Conservation (phyloP, 768 basidiomycete genomes). For the Gyrodon lividus region DNA sequence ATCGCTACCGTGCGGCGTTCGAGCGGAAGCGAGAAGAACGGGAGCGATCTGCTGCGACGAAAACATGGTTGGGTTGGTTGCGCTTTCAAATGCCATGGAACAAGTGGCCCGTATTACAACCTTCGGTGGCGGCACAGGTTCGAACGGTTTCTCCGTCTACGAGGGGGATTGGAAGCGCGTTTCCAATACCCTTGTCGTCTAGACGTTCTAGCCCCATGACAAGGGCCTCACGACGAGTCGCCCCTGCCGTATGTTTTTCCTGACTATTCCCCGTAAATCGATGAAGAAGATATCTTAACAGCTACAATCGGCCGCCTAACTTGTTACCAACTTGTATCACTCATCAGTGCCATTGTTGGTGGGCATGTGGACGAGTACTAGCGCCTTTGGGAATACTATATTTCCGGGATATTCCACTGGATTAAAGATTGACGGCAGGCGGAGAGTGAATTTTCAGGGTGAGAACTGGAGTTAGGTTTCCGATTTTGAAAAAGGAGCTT, state of each 20-base stretch:
- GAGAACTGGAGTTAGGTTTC: constrained; percentile 28
- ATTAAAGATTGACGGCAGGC: constrained; percentile 10
- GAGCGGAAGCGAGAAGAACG: constrained; percentile 74
- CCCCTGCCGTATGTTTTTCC: constrained; percentile 23
- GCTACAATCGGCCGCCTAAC: constrained; percentile 20
- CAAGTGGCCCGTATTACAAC: constrained; percentile 8
- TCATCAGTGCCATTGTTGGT: not conserved
- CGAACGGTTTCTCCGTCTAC: constrained; percentile 25
- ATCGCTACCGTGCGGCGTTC: constrained; percentile 85
- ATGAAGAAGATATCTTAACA: constrained; percentile 19
- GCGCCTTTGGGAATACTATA: not conserved
- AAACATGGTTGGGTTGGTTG: constrained; percentile 33
- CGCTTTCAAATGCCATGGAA: constrained; percentile 31
- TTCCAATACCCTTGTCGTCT: constrained; percentile 31
- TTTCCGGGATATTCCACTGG: not conserved
- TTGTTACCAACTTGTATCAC: not conserved
- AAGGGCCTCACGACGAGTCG: constrained; percentile 26
- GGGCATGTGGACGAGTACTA: not conserved
- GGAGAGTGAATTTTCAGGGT: constrained; percentile 27
- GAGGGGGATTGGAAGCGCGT: constrained; percentile 23
- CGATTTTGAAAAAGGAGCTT: constrained; percentile 30
- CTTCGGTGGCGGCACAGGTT: constrained; percentile 16
- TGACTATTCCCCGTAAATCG: constrained; percentile 24
- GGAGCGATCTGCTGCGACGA: constrained; percentile 39
- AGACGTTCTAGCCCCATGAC: constrained; percentile 35